Evolutionary conservation across 805 yeast genomes (phyloP), one percentile per base, ranked within the genome.

Genomic region (Ogataea saltuana): DNA sequence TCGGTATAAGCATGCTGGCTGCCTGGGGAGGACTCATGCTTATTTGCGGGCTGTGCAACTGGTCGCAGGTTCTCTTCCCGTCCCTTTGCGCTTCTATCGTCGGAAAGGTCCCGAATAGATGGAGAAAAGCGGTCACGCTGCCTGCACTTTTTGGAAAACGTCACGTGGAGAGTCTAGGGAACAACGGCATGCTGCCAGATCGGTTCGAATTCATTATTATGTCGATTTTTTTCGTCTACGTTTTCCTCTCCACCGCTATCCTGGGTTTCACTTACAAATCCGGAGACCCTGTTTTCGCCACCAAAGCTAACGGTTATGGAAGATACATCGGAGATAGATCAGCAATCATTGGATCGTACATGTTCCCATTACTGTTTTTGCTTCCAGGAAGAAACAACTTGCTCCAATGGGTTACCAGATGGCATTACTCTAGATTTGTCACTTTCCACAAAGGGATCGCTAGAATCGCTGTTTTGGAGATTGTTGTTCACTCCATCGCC

Each of bases 351-450:
- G 59, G 70, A 3, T 68, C 72, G n/a, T 60, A 72, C 63, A 61
- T 67, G 45, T 33, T 72, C 27, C 87, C 88, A 3, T 59, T 79
- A 33, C 49, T 80, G 33, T 65, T 78, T 23, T 60, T 80, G 38
- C 80, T 81, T 56, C 81, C 85, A 2, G 79, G 85, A 31, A 65
- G 87, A 52, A 82, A 82, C 60, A 82, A 81, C 55, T 59, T 83
- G 37, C 59, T 82, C 44, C 80, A 74, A 46, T 76, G 78, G 76
- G 13, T 76, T 13, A 77, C 87, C 1, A 75, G 83, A 19, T 77
- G 84, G 83, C 67, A 68, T 12, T 73, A 64, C 46, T 63, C 81
- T 0, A 69, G 82, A 17, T 82, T 78, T 56, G 67, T 80, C 34
- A 64, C 75, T 22, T 76, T 73, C 53, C 88, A 82, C 57, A 70